A percentile compares a stretch with the other conserved stretches of the same genome.
These are phyloP conservation scores for Nicotiana knightiana DNA, from an alignment of 257 asterid species.

Conservation along the genomic window DNA sequence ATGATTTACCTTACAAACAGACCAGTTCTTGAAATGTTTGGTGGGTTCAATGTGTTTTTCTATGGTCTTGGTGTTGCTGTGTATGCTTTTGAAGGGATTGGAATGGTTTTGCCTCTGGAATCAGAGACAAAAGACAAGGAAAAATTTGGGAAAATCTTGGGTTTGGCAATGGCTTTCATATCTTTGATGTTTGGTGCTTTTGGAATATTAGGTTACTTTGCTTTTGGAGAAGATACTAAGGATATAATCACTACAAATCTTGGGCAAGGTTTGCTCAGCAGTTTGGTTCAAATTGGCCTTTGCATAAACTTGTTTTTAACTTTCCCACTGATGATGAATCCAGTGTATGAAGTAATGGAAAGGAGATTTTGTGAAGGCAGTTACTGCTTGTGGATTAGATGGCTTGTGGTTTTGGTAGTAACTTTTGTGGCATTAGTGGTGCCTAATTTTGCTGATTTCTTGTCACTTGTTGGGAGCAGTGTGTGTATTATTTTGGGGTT, in stretches of 20 bases:
- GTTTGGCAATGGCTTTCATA: constrained; percentile 57
- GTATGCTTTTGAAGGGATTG: constrained; percentile 84
- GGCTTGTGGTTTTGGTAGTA: constrained; percentile 56
- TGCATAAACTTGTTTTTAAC: constrained; percentile 64
- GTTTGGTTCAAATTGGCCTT: constrained; percentile 63
- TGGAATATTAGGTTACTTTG: constrained; percentile 76
- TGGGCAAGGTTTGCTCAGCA: constrained; percentile 60
- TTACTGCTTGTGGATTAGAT: constrained; percentile 74
- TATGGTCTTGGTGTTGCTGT: constrained; percentile 89
- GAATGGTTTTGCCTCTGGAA: constrained; percentile 80
- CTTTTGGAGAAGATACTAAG: constrained; percentile 60
- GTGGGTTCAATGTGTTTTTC: constrained; percentile 52
- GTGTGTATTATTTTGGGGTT: constrained; percentile 78
- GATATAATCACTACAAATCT: constrained; percentile 84
- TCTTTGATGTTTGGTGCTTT: constrained; percentile 61
- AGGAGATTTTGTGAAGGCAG: constrained; percentile 69
- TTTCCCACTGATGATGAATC: constrained; percentile 87
- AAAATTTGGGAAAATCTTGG: constrained; percentile 57
- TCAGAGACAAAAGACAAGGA: constrained; percentile 66
- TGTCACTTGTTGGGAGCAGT: constrained; percentile 84
- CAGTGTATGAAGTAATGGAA: constrained; percentile 83
- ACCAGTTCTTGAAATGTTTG: constrained; percentile 62
- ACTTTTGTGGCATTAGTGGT: constrained; percentile 56
- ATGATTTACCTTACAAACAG: constrained; percentile 37
- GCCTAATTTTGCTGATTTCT: constrained; percentile 82